Base-by-base conservation (phyloP, 2,329 filamentous ascomycete genomes). In the Fusarium begoniae region DNA sequence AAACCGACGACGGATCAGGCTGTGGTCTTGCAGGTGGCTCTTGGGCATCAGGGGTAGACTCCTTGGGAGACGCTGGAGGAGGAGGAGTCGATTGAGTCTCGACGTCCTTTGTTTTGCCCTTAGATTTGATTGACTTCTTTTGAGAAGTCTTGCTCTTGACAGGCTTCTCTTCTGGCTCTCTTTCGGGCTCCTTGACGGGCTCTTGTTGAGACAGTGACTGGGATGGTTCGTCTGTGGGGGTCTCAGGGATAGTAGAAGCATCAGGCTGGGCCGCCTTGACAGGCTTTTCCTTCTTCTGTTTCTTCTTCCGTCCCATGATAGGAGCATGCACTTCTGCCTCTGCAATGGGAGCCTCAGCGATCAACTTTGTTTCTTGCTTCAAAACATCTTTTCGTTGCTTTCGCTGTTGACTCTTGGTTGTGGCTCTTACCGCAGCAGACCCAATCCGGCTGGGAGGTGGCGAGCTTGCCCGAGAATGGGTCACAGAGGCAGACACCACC, bases 281-380 rank as follows among this genome's bases (percentile, higher is more conserved):
- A 20, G 81, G 81, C 77, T 90, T 91, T 76, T 92, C 90, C 83
- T 94, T 96, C 86, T 93, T 95, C 80, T 93, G 90, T 84, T 96
- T 96, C 86, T 94, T 96, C 86, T 95, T 95, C 59, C 94, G 90
- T 40, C 93, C 93, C 55, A 94, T 81, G 45, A 97, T 92, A 1
- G 94, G 94, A 13, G 90, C 94, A 74, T 90, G 88, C 73, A 90
- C 88, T 58, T 89, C 85, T 18, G 86, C 81, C 66, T 91, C 90
- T 20, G 83, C 77, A 55, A 86, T 85, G 72, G 88, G 77, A 2
- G 83, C 76, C 70, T 90, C 88, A 7, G 82, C 83, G 68, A 91
- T 87, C 40, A 86, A 80, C 24, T 86, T 87, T 6, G 87, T 87
- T 63, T 93, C 91, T 77, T 91, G 90, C 77, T 91, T 92, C 67